A percentile compares a stretch with the other conserved stretches of the same genome.
Evolutionary conservation across 1,139 yeast species (phyloP).

Genomic region (Magnusiomyces fungicola): DNA sequence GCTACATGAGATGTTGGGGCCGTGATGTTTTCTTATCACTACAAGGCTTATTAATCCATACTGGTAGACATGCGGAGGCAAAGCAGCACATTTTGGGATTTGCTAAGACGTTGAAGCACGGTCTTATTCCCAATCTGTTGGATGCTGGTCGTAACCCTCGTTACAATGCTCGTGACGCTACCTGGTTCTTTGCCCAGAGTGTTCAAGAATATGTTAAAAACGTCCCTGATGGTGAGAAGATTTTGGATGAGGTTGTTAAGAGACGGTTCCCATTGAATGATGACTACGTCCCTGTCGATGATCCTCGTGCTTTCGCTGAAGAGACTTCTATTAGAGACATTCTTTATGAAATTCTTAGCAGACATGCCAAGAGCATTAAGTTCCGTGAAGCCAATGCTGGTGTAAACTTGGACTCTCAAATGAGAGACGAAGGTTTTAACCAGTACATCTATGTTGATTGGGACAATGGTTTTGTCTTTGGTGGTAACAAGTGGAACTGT

Average conservation of each 20-base stretch:
- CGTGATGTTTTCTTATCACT: slow-evolving; percentile 87
- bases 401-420: slow-evolving; percentile 74
- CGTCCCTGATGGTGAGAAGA: slow-evolving; percentile 62
- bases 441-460: slow-evolving; percentile 78
- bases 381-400: slow-evolving; percentile 98
- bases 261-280: slow-evolving; percentile 91
- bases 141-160: slow-evolving; percentile 94
- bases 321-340: slow-evolving; percentile 66
- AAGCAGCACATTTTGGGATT: slow-evolving; percentile 73
- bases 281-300: slow-evolving; percentile 60
- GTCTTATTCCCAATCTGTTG: slow-evolving; percentile 83
- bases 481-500: slow-evolving; percentile 89
- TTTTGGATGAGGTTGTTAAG: slow-evolving; percentile 63
- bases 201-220: slow-evolving; percentile 68
- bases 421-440: slow-evolving; percentile 89
- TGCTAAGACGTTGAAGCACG: slow-evolving; percentile 90
- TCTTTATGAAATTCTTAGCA: slow-evolving; percentile 67
- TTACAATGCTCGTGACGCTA: slow-evolving; percentile 95
- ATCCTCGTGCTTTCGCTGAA: slow-evolving; percentile 67
- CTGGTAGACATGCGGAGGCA: slow-evolving; percentile 78
- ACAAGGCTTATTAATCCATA: slow-evolving; percentile 69
- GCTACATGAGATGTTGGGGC: slow-evolving; percentile 98
- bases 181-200: slow-evolving; percentile 86
- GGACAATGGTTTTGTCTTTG: slow-evolving; percentile 79
- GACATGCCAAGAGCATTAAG: slow-evolving; percentile 83